Percentiles rank a stretch among this genome's conserved stretches.
Evolutionary conservation across 441 rosid species (phyloP).

Genomic region (Adansonia grandidieri): DNA sequence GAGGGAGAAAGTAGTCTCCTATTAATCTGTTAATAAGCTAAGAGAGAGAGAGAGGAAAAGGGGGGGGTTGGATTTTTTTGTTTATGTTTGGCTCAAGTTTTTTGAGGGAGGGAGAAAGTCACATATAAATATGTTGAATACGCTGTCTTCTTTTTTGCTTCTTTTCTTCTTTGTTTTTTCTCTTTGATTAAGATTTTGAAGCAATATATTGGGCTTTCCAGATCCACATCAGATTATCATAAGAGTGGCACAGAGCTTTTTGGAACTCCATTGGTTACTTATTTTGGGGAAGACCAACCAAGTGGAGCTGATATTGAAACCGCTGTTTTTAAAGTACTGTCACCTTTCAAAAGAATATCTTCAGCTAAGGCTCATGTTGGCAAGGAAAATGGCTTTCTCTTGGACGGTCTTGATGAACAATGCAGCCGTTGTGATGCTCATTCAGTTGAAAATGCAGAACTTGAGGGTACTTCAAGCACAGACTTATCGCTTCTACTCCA

Average conservation of each 20-base stretch:
- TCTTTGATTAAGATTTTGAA: constrained; percentile 27
- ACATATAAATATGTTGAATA: constrained; percentile 8
- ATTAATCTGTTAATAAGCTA: not conserved
- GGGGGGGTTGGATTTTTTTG: not conserved
- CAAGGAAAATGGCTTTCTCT: constrained; percentile 57
- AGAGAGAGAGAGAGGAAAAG: not conserved
- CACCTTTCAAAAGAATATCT: constrained; percentile 64
- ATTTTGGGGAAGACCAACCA: constrained; percentile 52
- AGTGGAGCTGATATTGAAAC: constrained; percentile 64
- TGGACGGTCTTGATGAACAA: constrained; percentile 49
- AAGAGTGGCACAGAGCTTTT: constrained; percentile 51
- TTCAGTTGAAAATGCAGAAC: constrained; percentile 43
- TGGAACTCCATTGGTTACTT: constrained; percentile 76
- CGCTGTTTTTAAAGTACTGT: constrained; percentile 55
- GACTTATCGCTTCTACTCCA: constrained; percentile 51
- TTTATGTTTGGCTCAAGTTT: not conserved
- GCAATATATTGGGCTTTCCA: constrained; percentile 36
- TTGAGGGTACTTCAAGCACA: constrained; percentile 38
- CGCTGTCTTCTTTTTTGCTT: not conserved
- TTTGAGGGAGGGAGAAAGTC: not conserved
- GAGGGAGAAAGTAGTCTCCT: not conserved
- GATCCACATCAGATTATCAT: constrained; percentile 48
- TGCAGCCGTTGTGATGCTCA: constrained; percentile 43
- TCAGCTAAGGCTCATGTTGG: constrained; percentile 40
- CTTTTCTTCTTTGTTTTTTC: not conserved